Evolutionary conservation across 495 filamentous ascomycete genomes (phyloP), one percentile per base, ranked within the genome.

Genomic region (Cercophora samala): DNA sequence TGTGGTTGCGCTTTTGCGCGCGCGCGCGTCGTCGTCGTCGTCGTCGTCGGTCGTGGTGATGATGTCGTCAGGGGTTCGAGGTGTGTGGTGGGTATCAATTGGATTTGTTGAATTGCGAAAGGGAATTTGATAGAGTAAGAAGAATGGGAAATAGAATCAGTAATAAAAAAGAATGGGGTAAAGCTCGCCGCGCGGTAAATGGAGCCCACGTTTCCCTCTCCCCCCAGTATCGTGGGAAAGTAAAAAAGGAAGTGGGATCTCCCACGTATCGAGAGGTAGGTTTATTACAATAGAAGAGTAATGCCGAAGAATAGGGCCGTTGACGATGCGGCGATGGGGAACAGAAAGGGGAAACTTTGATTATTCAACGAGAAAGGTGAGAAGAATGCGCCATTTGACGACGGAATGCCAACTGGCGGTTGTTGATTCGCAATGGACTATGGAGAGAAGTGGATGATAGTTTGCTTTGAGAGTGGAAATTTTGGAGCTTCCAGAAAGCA

Each of bases 371-470:
- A 46, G 54, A 55, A 53, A 55, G 25, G 22, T 23, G 64, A 58
- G 61, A 51, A 25, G 22, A 63, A 70, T 68, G 73, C 69, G 73
- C 66, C 70, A 75, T 73, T 71, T 73, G 37, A 46, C 37, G 37
- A 46, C 8, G 37, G 13, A 46, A 46, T 58, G 68, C 52, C 25
- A 66, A 37, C 51, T 26, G 62, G 52, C 58, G 26, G 24, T 42
- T 32, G 32, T 24, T 24, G 54, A 56, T 18, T 42, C n/a, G n/a
- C n/a, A n/a, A n/a, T n/a, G n/a, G n/a, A n/a, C n/a, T 32, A 32
- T 32, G 29, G 4, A 32, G 3, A 8, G 29, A 32, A 61, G 24
- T 61, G 65, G 25, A 9, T 42, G 62, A n/a, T n/a, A n/a, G 37
- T 63, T 56, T 61, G 29, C 22, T 18, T 58, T 55, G 53, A n/a